Evolutionary conservation across 192 early-diverging fungal genomes (phyloP), one percentile per base, ranked within the genome.

Genomic region (Gonapodya sp.): DNA sequence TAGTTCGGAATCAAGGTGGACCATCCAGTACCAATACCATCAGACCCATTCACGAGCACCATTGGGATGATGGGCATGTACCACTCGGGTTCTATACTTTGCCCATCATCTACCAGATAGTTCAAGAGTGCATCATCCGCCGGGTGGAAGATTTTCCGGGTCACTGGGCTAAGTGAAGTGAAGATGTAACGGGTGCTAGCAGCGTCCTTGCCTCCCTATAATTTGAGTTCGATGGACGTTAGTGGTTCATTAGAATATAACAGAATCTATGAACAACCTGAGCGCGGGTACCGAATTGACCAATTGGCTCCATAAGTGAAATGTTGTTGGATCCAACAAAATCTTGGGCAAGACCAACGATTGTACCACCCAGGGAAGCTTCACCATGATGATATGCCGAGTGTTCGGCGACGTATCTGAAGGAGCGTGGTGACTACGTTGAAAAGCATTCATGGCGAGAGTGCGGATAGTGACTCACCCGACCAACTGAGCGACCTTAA

Each of bases 131-230:
- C 86, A 81, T 98, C 94, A 84, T 98, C 96, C 73, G 91, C 86
- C 72, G 91, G 88, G 82, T 92, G 91, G 85, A 91, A 99, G 18
- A 98, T 81, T 0, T 88, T 83, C 74, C 96, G 89, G 0, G 96
- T 86, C 18, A 99, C 89, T 73, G 89, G 85, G 1, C 88, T 82
- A 35, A 97, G 84, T 34, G 85, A 87, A 0, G 96, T 97, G 83
- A 92, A 94, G 80, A 99, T 95, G 87, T 99, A 99, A 96, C 97
- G 96, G 86, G 96, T 89, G 84, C 92, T 93, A n/a, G 96, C 96
- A 34, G 95, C 93, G 83, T 96, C 95, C 84, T 97, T 96, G 36
- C 95, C 96, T 74, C 97, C 95, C 87, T 90, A 73, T 0, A 31
- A 77, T 2, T 77, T 34, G 75, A 18, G 18, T 77, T 16, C 14